Percentiles rank a stretch among this genome's conserved stretches.
phyloP scores from a whole-genome alignment of 2,329 filamentous ascomycete genomes.

The Hymenoscyphus salicellus region DNA sequence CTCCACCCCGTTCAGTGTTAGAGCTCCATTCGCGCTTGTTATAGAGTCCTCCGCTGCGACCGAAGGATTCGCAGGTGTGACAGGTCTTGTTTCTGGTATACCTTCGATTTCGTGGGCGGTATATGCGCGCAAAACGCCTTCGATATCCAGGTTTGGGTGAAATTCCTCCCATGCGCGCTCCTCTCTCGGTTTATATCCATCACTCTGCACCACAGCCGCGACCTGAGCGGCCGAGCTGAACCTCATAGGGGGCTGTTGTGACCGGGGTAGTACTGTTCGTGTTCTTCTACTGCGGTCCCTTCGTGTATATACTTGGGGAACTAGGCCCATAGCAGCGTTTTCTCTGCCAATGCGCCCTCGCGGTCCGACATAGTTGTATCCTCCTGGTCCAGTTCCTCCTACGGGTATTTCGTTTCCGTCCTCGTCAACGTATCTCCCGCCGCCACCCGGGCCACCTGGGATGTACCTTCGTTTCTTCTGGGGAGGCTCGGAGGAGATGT shows the following conservation, averaged over 20 bases:
- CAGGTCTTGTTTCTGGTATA: constrained; percentile 47
- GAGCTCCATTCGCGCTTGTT: constrained; percentile 38
- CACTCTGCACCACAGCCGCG: constrained; percentile 82
- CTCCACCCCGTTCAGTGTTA: constrained; percentile 26
- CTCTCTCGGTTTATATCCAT: constrained; percentile 95
- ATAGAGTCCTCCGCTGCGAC: constrained; percentile 40
- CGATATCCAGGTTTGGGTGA: constrained; percentile 90
- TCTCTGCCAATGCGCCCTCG: constrained; percentile 53
- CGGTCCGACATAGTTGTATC: constrained; percentile 50
- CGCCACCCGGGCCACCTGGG: constrained; percentile 81
- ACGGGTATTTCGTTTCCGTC: constrained; percentile 61
- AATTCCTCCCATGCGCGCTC: constrained; percentile 98
- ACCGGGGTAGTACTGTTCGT: constrained; percentile 49
- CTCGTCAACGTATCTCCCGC: constrained; percentile 77
- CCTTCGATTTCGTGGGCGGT: constrained; percentile 84
- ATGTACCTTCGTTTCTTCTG: constrained; percentile 73
- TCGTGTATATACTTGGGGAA: constrained; percentile 45
- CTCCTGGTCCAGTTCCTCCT: constrained; percentile 46
- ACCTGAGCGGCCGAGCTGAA: constrained; percentile 61
- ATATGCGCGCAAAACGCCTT: constrained; percentile 74
- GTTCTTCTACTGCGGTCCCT: constrained; percentile 56
- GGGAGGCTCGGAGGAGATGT: constrained; percentile 41
- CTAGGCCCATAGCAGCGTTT: constrained; percentile 45
- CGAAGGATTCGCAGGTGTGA: constrained; percentile 40
- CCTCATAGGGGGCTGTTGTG: constrained; percentile 47